Evolutionary conservation across 352 stramenopile genomes (phyloP).

Genomic region (Pythium diclinum): DNA sequence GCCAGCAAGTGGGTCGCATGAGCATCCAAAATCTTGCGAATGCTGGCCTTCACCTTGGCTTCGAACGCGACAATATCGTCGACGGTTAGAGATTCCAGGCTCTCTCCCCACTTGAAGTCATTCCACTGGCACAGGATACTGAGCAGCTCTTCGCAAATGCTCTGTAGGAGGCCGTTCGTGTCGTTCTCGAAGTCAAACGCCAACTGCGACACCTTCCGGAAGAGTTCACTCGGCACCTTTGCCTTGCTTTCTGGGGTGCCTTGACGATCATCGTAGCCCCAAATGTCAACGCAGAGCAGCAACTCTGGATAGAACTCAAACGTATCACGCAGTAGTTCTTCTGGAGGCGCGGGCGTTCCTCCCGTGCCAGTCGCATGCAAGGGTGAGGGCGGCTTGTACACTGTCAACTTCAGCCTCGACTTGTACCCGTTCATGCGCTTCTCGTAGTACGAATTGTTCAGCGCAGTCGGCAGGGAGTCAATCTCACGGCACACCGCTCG

Average conservation of each 20-base stretch:
- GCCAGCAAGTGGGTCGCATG: slow-evolving; percentile 58
- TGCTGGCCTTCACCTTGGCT: slow-evolving; percentile 49
- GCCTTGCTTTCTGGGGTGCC: background rate
- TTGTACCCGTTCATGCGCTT: slow-evolving; percentile 78
- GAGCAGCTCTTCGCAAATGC: slow-evolving; percentile 71
- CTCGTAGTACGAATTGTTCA: slow-evolving; percentile 74
- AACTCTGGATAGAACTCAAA: slow-evolving; percentile 71
- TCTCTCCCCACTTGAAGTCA: slow-evolving; percentile 72
- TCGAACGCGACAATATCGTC: slow-evolving; percentile 64
- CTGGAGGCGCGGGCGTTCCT: slow-evolving; percentile 17
- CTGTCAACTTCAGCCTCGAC: slow-evolving; percentile 56
- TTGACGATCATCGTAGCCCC: slow-evolving; percentile 43
- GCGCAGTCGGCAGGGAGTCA: slow-evolving; percentile 50
- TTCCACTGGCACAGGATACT: slow-evolving; percentile 77
- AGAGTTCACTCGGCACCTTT: slow-evolving; percentile 43
- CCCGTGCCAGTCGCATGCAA: slow-evolving; percentile 8
- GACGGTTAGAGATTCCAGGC: slow-evolving; percentile 40
- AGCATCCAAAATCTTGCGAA: slow-evolving; percentile 58
- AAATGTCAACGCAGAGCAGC: slow-evolving; percentile 63
- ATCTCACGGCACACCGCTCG: slow-evolving; percentile 47
- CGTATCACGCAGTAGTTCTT: slow-evolving; percentile 59
- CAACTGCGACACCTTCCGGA: slow-evolving; percentile 32
- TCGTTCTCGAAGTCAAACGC: slow-evolving; percentile 68
- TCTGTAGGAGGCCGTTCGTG: slow-evolving; percentile 47
- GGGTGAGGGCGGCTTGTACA: slow-evolving; percentile 40